Evolutionary conservation across 495 filamentous ascomycete genomes (phyloP).

Genomic region (Evansstolkia leycettana): DNA sequence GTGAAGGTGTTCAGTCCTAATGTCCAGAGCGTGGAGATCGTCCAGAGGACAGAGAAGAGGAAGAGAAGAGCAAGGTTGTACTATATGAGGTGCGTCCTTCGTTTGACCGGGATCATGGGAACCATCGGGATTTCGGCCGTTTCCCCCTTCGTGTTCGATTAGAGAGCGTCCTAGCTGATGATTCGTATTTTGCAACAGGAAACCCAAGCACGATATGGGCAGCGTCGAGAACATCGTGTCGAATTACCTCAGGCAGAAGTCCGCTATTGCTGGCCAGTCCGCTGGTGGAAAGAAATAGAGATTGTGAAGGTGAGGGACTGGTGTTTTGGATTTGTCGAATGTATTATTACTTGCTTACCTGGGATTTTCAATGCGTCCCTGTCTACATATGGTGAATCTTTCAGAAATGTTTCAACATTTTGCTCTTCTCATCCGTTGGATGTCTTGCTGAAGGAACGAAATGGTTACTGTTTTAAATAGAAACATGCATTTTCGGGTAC

Average conservation of each 20-base stretch:
- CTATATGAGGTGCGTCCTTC: conserved; percentile 65
- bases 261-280: conserved; percentile 27
- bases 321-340: conserved; percentile 17
- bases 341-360: conserved; percentile 26
- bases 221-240: conserved; percentile 60
- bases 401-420: not conserved
- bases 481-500: too few species aligned
- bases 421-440: too few species aligned
- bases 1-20: conserved; percentile 86
- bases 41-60: conserved; percentile 72
- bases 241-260: conserved; percentile 52
- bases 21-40: conserved; percentile 83
- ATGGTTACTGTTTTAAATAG: too few species aligned
- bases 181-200: conserved; percentile 17
- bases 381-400: not conserved
- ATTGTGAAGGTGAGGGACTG: conserved; percentile 10
- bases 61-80: conserved; percentile 81
- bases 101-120: too few species aligned
- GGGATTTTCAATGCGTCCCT: not conserved
- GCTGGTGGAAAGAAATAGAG: conserved; percentile 2
- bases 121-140: not conserved
- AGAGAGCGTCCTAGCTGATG: conserved; percentile 9
- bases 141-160: conserved; percentile 17
- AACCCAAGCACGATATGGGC: conserved; percentile 56
- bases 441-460: too few species aligned